Conservation (phyloP, 768 basidiomycete species). For the Mycena metata region DNA sequence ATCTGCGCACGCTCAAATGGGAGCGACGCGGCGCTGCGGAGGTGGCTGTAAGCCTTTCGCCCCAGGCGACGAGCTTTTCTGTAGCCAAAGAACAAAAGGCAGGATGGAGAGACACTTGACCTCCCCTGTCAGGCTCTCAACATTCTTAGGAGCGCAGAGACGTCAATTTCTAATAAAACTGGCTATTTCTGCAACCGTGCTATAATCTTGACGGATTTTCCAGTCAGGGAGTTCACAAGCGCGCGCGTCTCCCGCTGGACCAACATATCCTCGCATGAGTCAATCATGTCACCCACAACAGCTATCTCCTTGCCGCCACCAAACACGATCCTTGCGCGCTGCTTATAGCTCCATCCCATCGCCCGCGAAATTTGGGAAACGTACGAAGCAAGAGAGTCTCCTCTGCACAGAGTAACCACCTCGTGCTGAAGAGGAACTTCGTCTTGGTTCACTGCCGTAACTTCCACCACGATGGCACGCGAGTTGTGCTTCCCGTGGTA, state of each 20-base stretch:
- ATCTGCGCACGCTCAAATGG: too few relatives aligned
- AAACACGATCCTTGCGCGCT: constrained; percentile 8
- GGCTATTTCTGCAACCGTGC: constrained; percentile 1
- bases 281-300: constrained; percentile 7
- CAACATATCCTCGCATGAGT: constrained; percentile 6
- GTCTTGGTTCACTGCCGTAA: constrained; percentile 5
- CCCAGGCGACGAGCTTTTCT: too few relatives aligned
- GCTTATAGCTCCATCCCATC: constrained; percentile 11
- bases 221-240: constrained; percentile 1
- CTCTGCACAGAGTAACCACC: constrained; percentile 1
- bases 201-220: constrained; percentile 4
- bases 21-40: too few relatives aligned
- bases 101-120: constrained; percentile 1
- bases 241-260: constrained; percentile 7
- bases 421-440: constrained; percentile 4
- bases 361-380: constrained; percentile 6
- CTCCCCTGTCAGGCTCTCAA: constrained; percentile 5
- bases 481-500: constrained; percentile 5
- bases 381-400: constrained; percentile 5
- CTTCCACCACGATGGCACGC: constrained; percentile 6
- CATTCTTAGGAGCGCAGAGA: neutral
- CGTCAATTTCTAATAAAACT: constrained; percentile 5
- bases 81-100: too few relatives aligned
- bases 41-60: too few relatives aligned
- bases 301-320: constrained; percentile 5